phyloP scores from a whole-genome alignment of 2,329 filamentous ascomycete genomes.

The Xylogone sp. region DNA sequence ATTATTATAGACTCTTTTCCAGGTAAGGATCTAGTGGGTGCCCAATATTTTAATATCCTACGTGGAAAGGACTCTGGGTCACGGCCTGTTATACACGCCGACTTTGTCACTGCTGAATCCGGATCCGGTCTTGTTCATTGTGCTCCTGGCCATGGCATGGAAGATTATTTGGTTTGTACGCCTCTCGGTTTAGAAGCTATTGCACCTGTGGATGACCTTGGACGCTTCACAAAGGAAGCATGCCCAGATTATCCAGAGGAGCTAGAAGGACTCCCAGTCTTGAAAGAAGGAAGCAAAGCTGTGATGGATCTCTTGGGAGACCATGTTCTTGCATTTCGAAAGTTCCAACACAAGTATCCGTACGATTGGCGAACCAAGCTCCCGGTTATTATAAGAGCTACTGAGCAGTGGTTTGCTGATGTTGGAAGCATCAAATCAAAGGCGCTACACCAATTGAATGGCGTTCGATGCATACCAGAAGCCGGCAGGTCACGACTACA shows the following conservation, averaged over 20 bases:
- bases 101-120: slow-evolving; percentile 87
- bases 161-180: slow-evolving; percentile 84
- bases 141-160: slow-evolving; percentile 92
- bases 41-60: slow-evolving; percentile 69
- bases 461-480: slow-evolving; percentile 76
- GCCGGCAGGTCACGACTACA: slow-evolving; percentile 70
- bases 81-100: slow-evolving; percentile 75
- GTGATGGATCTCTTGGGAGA: slow-evolving; percentile 67
- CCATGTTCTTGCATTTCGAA: slow-evolving; percentile 65
- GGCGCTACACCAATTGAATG: slow-evolving; percentile 65
- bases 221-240: slow-evolving; percentile 75
- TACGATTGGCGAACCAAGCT: slow-evolving; percentile 97
- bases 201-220: slow-evolving; percentile 79
- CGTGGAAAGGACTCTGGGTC: slow-evolving; percentile 50
- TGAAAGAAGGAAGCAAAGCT: slow-evolving; percentile 63
- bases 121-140: slow-evolving; percentile 93
- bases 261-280: slow-evolving; percentile 69
- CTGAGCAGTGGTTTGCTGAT: slow-evolving; percentile 97
- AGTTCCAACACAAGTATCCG: slow-evolving; percentile 86
- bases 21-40: slow-evolving; percentile 62
- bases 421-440: slow-evolving; percentile 75
- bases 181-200: slow-evolving; percentile 67
- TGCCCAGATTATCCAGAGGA: slow-evolving; percentile 64
- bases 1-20: slow-evolving; percentile 53
- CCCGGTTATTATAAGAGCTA: slow-evolving; percentile 86